These are phyloP conservation scores for Populus trichocarpa DNA, from an alignment of 441 rosid species.

Conservation along the genomic window DNA sequence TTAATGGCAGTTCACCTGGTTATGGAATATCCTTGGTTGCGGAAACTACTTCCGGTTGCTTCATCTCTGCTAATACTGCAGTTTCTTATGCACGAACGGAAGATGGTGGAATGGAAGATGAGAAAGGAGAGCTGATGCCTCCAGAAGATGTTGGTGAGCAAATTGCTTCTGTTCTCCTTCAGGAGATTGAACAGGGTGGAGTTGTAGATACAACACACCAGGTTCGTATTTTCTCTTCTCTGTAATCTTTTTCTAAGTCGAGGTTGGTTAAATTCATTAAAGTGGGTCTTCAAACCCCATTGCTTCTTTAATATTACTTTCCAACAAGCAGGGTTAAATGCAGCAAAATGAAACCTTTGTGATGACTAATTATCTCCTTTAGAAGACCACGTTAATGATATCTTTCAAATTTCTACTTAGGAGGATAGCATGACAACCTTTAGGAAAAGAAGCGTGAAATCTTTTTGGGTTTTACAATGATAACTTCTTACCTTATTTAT, in stretches of 20 bases:
- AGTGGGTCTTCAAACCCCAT: background rate
- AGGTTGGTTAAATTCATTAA: background rate
- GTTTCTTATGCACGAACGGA: conserved; percentile 44
- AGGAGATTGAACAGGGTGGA: conserved; percentile 89
- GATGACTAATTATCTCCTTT: background rate
- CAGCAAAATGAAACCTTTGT: background rate
- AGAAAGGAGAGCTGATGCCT: conserved; percentile 55
- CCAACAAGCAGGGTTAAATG: background rate
- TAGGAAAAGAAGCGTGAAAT: background rate
- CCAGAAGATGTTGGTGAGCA: conserved; percentile 73
- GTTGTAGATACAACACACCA: conserved; percentile 91
- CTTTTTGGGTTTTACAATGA: background rate
- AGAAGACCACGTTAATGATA: background rate
- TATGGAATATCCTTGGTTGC: conserved; percentile 90
- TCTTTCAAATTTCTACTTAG: no score
- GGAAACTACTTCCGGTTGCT: conserved; percentile 83
- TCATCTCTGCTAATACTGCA: conserved; percentile 69
- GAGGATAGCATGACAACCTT: background rate
- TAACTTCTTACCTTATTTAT: background rate
- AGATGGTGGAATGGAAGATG: conserved; percentile 52
- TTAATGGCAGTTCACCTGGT: conserved; percentile 72
- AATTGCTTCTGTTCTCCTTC: conserved; percentile 71
- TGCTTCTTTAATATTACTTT: background rate
- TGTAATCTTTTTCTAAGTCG: background rate
- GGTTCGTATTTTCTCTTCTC: conserved; percentile 37